A percentile compares a stretch with the other conserved stretches of the same genome.
Evolutionary conservation across 2,329 filamentous ascomycete genomes (phyloP).

Genomic region (Hypoxylon sp.): DNA sequence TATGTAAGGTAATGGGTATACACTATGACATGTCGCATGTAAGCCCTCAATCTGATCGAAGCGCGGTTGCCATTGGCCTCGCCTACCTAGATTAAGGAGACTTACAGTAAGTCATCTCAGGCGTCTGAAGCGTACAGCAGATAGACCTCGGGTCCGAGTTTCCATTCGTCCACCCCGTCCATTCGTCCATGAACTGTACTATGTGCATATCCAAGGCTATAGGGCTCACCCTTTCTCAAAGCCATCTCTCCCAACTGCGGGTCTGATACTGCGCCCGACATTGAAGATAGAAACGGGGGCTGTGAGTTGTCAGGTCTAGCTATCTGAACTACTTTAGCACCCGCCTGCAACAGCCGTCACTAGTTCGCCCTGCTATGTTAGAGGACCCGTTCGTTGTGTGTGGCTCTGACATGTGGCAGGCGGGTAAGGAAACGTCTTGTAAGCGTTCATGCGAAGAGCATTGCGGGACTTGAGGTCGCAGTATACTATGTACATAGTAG

Average conservation of each 20-base stretch:
- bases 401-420: not conserved
- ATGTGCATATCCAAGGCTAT: no score
- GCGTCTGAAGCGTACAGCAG: not conserved
- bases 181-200: no score
- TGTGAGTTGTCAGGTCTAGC: not conserved
- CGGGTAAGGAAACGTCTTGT: no score
- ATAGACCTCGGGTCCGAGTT: conserved; percentile 20
- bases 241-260: not conserved
- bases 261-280: not conserved
- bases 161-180: not conserved
- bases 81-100: not conserved
- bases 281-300: not conserved
- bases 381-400: no score
- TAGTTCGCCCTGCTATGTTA: not conserved
- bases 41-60: conserved; percentile 1
- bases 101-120: conserved; percentile 28
- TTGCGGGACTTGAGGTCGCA: not conserved
- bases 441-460: not conserved
- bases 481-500: no score
- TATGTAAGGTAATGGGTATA: not conserved
- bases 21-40: not conserved
- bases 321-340: not conserved
- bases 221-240: not conserved
- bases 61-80: not conserved
- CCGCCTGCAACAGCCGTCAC: not conserved